phyloP scores from a whole-genome alignment of 805 yeast species.

The Hanseniaspora guilliermondii region DNA sequence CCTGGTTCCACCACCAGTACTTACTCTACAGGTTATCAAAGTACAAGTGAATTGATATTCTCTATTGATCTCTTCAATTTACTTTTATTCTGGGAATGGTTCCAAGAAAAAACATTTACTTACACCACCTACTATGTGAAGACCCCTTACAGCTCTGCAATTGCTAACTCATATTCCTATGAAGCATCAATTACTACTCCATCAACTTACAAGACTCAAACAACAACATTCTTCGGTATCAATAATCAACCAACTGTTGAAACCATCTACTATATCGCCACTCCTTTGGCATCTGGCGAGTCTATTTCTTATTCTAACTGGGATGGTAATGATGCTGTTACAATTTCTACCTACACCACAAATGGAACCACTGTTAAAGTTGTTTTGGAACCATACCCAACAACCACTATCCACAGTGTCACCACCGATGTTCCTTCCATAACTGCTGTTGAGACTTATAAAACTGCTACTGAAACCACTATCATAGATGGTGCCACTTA shows the following conservation, averaged over 20 bases:
- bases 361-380: constrained; percentile 9
- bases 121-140: constrained; percentile 4
- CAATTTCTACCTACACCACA: constrained; percentile 1
- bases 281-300: neutral
- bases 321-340: neutral
- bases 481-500: neutral
- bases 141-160: constrained; percentile 1
- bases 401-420: neutral
- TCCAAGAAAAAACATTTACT: neutral
- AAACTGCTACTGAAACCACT: neutral
- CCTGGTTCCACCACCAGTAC: neutral
- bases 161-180: neutral
- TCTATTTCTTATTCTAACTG: neutral
- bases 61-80: neutral
- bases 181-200: constrained; percentile 10
- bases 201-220: constrained; percentile 13
- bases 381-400: constrained; percentile 18
- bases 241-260: constrained; percentile 13
- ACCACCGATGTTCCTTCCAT: neutral
- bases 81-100: neutral
- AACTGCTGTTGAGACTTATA: neutral
- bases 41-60: neutral
- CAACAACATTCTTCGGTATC: constrained; percentile 13
- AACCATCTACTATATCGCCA: constrained; percentile 4
- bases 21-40: neutral